Conservation (phyloP, 1,284 basidiomycete genomes). For the Boletus semigastroideus region DNA sequence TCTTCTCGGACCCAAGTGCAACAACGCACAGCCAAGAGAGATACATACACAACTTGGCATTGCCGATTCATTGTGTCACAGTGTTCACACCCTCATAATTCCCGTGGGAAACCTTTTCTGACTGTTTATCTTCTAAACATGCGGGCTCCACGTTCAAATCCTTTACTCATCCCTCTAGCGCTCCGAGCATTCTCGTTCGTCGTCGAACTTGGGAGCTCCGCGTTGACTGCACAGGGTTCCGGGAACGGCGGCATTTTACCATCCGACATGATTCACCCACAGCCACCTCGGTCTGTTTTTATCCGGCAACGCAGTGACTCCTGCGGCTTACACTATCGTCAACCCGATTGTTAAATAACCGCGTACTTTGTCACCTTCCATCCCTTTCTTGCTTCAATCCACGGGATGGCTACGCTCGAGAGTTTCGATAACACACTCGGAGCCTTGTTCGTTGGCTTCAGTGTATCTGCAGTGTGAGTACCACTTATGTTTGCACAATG, state of each 20-base stretch:
- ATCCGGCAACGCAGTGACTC: neutral
- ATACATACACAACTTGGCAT: too few relatives aligned
- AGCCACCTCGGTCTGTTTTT: neutral
- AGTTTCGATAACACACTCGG: conserved; percentile 55
- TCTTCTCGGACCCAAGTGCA: too few relatives aligned
- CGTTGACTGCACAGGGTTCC: neutral
- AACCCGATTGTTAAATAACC: neutral
- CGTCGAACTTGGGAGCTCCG: neutral
- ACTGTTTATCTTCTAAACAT: too few relatives aligned
- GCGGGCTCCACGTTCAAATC: neutral
- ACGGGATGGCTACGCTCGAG: conserved; percentile 16
- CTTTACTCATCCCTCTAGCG: neutral
- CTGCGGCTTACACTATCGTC: conserved; percentile 12
- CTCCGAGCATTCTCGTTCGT: neutral
- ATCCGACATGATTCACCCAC: neutral
- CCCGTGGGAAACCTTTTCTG: too few relatives aligned
- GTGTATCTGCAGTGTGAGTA: conserved; percentile 44
- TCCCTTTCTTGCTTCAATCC: neutral
- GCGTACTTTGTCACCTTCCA: neutral
- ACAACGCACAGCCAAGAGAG: too few relatives aligned
- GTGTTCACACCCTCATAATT: too few relatives aligned
- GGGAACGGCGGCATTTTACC: neutral
- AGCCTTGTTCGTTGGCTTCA: conserved; percentile 59
- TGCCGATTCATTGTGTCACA: too few relatives aligned
- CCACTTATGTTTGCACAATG: conserved; percentile 10